phyloP scores from a whole-genome alignment of 2,329 filamentous ascomycete genomes.

The Exophiala sp. region DNA sequence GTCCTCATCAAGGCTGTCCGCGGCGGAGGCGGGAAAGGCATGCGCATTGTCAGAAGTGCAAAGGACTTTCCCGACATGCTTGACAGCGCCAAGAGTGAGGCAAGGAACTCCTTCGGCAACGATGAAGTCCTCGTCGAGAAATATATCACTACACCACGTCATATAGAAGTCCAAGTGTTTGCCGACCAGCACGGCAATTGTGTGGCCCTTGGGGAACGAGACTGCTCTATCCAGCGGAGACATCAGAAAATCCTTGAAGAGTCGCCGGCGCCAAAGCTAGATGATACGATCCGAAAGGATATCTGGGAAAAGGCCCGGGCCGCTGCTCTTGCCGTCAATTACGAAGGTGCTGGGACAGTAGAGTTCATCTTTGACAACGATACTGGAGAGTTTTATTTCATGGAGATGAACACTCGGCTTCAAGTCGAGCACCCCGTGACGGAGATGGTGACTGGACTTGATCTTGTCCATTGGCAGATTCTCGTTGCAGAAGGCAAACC shows the following conservation, averaged over 20 bases:
- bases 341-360: conserved; percentile 61
- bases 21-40: conserved; percentile 62
- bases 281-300: conserved; percentile 55
- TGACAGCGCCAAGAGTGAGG: conserved; percentile 59
- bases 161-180: conserved; percentile 64
- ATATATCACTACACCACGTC: conserved; percentile 60
- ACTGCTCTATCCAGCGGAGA: conserved; percentile 60
- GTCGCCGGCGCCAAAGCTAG: conserved; percentile 57
- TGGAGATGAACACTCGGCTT: conserved; percentile 72
- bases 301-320: conserved; percentile 60
- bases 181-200: conserved; percentile 60
- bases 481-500: conserved; percentile 68
- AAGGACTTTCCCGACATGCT: conserved; percentile 57
- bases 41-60: conserved; percentile 56
- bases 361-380: conserved; percentile 67
- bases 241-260: conserved; percentile 64
- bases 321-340: conserved; percentile 57
- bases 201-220: conserved; percentile 58
- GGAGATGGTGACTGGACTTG: conserved; percentile 68
- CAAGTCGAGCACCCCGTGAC: conserved; percentile 97
- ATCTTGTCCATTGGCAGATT: conserved; percentile 94
- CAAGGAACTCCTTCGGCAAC: conserved; percentile 58
- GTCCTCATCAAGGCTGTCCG: conserved; percentile 62
- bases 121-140: conserved; percentile 63
- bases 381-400: conserved; percentile 61